Conservation (phyloP, 805 yeast species). For the Saccharomycopsis fibuligera region DNA sequence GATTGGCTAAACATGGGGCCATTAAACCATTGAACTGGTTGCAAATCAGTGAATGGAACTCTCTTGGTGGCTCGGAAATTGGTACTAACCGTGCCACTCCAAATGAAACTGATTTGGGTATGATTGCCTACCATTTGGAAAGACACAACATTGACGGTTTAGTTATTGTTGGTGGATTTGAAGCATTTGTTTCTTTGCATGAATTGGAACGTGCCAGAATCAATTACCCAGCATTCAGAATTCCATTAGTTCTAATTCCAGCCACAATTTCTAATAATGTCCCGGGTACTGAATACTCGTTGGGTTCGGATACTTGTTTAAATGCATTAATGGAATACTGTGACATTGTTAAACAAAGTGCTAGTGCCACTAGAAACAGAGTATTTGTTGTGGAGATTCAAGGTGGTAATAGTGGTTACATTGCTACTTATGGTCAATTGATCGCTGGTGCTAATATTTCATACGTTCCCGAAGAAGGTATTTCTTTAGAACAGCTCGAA, state of each 20-base stretch:
- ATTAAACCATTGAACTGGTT: conserved; percentile 59
- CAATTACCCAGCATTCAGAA: conserved; percentile 63
- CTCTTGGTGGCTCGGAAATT: conserved; percentile 71
- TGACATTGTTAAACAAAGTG: conserved; percentile 74
- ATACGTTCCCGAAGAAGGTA: conserved; percentile 70
- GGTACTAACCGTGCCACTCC: conserved; percentile 77
- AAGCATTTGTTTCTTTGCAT: conserved; percentile 66
- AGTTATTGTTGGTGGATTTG: conserved; percentile 75
- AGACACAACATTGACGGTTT: conserved; percentile 65
- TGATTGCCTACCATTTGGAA: conserved; percentile 66
- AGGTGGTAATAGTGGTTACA: conserved; percentile 80
- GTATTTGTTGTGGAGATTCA: conserved; percentile 78
- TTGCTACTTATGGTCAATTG: conserved; percentile 63
- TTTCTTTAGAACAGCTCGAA: conserved; percentile 52
- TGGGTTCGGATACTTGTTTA: conserved; percentile 72
- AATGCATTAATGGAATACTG: conserved; percentile 66
- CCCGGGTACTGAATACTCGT: conserved; percentile 75
- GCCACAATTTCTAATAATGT: conserved; percentile 78
- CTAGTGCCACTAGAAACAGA: conserved; percentile 71
- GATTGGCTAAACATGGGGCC: conserved; percentile 57
- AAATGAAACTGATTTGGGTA: conserved; percentile 56
- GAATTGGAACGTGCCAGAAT: conserved; percentile 55
- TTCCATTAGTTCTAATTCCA: conserved; percentile 74
- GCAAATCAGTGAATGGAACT: conserved; percentile 67
- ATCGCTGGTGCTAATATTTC: conserved; percentile 70